phyloP scores from a whole-genome alignment of 2,329 filamentous ascomycete species.

The Exserohilum rostratum region DNA sequence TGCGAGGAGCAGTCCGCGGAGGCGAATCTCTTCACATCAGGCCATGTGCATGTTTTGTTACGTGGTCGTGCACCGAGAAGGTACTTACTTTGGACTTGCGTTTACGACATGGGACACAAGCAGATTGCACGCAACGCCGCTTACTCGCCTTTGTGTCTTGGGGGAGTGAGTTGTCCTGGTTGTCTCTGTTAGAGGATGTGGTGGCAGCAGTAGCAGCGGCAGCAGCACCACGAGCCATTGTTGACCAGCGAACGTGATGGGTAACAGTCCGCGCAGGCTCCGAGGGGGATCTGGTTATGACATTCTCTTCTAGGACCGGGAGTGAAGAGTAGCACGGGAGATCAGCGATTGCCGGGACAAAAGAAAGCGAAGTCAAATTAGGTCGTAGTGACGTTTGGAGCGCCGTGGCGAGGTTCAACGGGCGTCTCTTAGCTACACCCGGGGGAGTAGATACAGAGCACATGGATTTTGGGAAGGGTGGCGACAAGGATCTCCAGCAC shows the following conservation, averaged over 20 bases:
- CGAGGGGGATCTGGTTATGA: conserved; percentile 23
- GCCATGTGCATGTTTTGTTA: not conserved
- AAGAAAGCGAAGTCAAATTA: conserved; percentile 4
- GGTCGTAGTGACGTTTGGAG: conserved; percentile 19
- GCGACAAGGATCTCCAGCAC: conserved; percentile 4
- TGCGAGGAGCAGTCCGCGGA: conserved; percentile 26
- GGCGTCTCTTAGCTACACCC: conserved; percentile 4
- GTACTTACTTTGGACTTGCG: conserved; percentile 56
- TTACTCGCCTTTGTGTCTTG: conserved; percentile 38
- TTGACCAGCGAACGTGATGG: conserved; percentile 14
- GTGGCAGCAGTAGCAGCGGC: conserved; percentile 25
- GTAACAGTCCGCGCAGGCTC: conserved; percentile 22
- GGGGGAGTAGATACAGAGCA: conserved; percentile 8
- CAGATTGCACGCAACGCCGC: conserved; percentile 46
- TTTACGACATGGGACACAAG: conserved; percentile 58
- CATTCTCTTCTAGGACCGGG: conserved; percentile 16
- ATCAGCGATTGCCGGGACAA: conserved; percentile 17
- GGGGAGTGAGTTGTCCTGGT: conserved; percentile 22
- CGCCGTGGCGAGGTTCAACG: conserved; percentile 13
- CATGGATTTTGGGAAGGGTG: conserved; percentile 10
- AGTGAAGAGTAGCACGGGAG: conserved; percentile 1
- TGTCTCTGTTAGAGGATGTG: conserved; percentile 27
- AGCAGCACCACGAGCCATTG: conserved; percentile 39
- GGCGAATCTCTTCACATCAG: conserved; percentile 17
- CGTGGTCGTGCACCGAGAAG: not conserved